Conservation (phyloP, 1,284 basidiomycete genomes). For the Naganishia cerealis region DNA sequence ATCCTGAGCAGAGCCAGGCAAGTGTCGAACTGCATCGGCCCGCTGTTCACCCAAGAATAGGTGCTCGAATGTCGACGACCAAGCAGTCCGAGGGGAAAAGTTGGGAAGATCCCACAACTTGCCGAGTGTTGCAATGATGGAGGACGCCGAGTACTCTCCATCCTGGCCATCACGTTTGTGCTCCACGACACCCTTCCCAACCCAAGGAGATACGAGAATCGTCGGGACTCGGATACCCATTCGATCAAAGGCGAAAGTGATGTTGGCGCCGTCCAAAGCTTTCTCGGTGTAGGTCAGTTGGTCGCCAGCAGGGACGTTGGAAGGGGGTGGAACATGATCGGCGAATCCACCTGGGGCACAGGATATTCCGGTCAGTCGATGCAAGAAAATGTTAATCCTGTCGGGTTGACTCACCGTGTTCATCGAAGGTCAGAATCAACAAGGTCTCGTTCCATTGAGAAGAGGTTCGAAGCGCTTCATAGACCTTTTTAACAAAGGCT, state of each 20-base stretch:
- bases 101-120: slow-evolving; percentile 18
- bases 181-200: slow-evolving; percentile 17
- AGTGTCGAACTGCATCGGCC: slow-evolving; percentile 1
- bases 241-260: slow-evolving; percentile 17
- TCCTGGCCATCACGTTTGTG: slow-evolving; percentile 3
- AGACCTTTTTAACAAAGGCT: slow-evolving; percentile 23
- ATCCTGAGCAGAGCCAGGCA: slow-evolving; percentile 5
- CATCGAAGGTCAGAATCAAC: slow-evolving; percentile 24
- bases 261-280: slow-evolving; percentile 19
- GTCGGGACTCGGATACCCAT: slow-evolving; percentile 18
- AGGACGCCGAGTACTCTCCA: slow-evolving; percentile 22
- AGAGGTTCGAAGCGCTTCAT: slow-evolving; percentile 19
- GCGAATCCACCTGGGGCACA: slow-evolving; percentile 8
- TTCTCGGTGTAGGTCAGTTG: slow-evolving; percentile 18
- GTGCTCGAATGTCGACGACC: slow-evolving; percentile 25
- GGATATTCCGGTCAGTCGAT: neutral
- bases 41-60: slow-evolving; percentile 17
- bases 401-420: slow-evolving; percentile 4
- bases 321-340: slow-evolving; percentile 11
- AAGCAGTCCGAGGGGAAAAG: slow-evolving; percentile 15
- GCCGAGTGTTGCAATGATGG: slow-evolving; percentile 15
- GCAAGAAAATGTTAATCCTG: neutral
- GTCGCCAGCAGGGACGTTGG: slow-evolving; percentile 17
- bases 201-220: slow-evolving; percentile 20
- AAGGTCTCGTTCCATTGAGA: slow-evolving; percentile 22